Evolutionary conservation across 2,329 filamentous ascomycete species (phyloP).

Genomic region (Periconia sp.): DNA sequence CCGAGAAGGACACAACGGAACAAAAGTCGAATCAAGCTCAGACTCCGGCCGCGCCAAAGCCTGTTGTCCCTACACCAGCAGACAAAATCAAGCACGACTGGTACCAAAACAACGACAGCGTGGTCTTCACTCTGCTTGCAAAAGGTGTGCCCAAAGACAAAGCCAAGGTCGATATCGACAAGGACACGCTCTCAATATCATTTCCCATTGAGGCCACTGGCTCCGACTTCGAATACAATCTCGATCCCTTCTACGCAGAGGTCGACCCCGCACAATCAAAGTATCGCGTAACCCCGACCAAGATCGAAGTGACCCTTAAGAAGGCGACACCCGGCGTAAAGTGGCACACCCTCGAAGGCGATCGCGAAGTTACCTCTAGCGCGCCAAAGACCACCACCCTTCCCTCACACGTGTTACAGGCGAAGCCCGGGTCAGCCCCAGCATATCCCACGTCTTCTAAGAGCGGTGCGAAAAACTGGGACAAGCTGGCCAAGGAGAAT

Average conservation of each 20-base stretch:
- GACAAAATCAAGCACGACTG: slow-evolving; percentile 69
- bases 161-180: slow-evolving; percentile 53
- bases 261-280: slow-evolving; percentile 65
- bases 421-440: slow-evolving; percentile 47
- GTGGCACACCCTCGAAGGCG: slow-evolving; percentile 63
- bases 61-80: slow-evolving; percentile 45
- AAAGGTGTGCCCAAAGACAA: slow-evolving; percentile 63
- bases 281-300: slow-evolving; percentile 70
- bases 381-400: slow-evolving; percentile 11
- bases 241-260: slow-evolving; percentile 67
- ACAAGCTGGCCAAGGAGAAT: slow-evolving; percentile 66
- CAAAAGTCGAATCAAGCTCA: slow-evolving; percentile 2
- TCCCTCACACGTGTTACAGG: slow-evolving; percentile 23
- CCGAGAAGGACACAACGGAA: background rate
- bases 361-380: slow-evolving; percentile 16
- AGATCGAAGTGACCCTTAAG: slow-evolving; percentile 74
- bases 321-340: slow-evolving; percentile 68
- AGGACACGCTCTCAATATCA: slow-evolving; percentile 55
- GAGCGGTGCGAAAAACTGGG: slow-evolving; percentile 87
- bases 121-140: slow-evolving; percentile 66
- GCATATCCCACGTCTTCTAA: slow-evolving; percentile 86
- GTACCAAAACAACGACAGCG: slow-evolving; percentile 64
- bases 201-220: slow-evolving; percentile 59
- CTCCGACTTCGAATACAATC: slow-evolving; percentile 61
- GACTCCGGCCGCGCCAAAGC: slow-evolving; percentile 27